Evolutionary conservation across 2,329 filamentous ascomycete genomes (phyloP).

Genomic region (Aspergillus sp.): DNA sequence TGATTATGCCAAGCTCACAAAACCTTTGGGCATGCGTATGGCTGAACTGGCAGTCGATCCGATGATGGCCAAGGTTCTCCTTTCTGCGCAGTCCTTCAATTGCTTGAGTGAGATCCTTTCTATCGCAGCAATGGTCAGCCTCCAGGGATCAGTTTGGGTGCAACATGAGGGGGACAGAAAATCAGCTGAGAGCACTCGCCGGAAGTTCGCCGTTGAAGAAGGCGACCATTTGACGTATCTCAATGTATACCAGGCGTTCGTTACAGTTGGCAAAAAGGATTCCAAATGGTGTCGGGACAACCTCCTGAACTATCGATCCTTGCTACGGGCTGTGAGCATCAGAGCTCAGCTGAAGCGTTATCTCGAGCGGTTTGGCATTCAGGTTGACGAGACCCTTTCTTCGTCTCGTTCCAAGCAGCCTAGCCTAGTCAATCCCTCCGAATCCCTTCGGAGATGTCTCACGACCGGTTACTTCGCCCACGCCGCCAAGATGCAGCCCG

Average conservation of each 20-base stretch:
- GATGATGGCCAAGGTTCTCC: slow-evolving; percentile 89
- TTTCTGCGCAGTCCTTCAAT: slow-evolving; percentile 70
- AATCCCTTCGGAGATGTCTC: slow-evolving; percentile 79
- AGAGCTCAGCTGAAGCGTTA: slow-evolving; percentile 82
- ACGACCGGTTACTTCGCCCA: slow-evolving; percentile 91
- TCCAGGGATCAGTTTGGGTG: slow-evolving; percentile 82
- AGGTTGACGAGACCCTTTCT: slow-evolving; percentile 60
- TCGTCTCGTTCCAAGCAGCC: slow-evolving; percentile 28
- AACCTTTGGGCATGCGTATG: slow-evolving; percentile 84
- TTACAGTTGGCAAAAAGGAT: slow-evolving; percentile 79
- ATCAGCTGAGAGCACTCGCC: slow-evolving; percentile 68
- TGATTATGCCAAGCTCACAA: slow-evolving; percentile 84
- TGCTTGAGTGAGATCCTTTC: slow-evolving; percentile 85
- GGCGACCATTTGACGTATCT: slow-evolving; percentile 90
- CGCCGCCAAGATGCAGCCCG: slow-evolving; percentile 87
- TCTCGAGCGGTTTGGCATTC: slow-evolving; percentile 78
- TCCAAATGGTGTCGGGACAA: slow-evolving; percentile 84
- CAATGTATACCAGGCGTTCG: slow-evolving; percentile 89
- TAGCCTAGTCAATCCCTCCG: slow-evolving; percentile 54
- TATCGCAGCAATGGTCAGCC: slow-evolving; percentile 90
- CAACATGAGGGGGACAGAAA: slow-evolving; percentile 76
- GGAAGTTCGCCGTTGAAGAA: slow-evolving; percentile 87
- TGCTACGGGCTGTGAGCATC: slow-evolving; percentile 81
- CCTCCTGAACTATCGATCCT: slow-evolving; percentile 79
- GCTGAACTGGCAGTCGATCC: slow-evolving; percentile 90